A percentile compares a stretch with the other conserved stretches of the same genome.
These are phyloP conservation scores for Holtermannia corniformis DNA, from an alignment of 768 basidiomycete genomes.

Conservation along the genomic window DNA sequence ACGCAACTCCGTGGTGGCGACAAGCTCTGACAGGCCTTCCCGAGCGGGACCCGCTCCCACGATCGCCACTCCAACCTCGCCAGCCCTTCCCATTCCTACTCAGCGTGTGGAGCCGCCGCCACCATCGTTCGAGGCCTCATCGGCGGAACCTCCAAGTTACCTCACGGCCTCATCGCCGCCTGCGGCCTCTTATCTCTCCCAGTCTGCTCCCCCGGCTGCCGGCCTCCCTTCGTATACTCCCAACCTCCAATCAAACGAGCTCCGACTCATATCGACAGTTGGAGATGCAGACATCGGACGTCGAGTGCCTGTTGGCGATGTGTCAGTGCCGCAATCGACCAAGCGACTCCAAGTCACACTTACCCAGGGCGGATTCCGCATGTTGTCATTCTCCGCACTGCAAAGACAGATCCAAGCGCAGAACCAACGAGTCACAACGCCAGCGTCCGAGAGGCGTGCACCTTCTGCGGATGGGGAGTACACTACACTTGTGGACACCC, in stretches of 20 bases:
- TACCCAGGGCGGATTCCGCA: slow-evolving; percentile 15
- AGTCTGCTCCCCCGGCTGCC: slow-evolving; percentile 12
- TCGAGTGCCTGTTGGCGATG: neutral
- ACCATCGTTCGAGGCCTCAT: neutral
- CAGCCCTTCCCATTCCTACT: too few species aligned
- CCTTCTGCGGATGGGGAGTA: too few species aligned
- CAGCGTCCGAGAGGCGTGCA: too few species aligned
- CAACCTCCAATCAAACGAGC: slow-evolving; percentile 20
- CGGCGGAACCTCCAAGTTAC: neutral
- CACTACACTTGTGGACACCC: too few species aligned
- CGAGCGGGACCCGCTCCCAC: too few species aligned
- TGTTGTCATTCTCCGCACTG: neutral
- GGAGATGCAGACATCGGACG: neutral
- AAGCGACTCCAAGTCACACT: slow-evolving; percentile 13
- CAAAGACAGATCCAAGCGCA: too few species aligned
- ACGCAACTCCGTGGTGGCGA: too few species aligned
- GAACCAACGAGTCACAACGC: too few species aligned
- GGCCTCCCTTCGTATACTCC: slow-evolving; percentile 27
- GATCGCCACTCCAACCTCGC: too few species aligned
- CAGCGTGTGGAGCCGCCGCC: neutral
- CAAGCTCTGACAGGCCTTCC: too few species aligned
- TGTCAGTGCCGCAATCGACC: neutral
- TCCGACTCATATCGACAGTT: slow-evolving; percentile 29
- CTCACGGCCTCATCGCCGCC: neutral
- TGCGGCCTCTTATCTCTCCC: neutral